Evolutionary conservation across 208 protist genomes (phyloP), one percentile per base, ranked within the genome.

Genomic region (Vickermania spadyakhi): DNA sequence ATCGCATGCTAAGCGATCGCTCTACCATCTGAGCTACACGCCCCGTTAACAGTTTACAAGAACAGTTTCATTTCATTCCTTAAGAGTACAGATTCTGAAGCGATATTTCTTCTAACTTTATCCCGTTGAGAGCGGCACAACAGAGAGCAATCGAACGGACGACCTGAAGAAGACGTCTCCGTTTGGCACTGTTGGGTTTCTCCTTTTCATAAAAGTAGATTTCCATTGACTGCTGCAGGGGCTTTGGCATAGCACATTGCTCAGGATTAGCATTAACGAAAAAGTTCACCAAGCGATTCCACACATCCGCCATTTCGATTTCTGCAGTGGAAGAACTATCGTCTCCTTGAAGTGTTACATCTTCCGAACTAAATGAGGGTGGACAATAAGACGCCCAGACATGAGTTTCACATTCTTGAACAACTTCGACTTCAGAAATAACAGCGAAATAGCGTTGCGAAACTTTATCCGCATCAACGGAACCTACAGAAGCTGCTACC

Each of bases 1-100:
- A 82, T 75, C 86, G 83, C 86, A 93, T 93, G 86, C 86, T 93
- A 93, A 93, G 86, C 86, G 86, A 74, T 81, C 82, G 86, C 86
- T 93, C 86, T 93, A 93, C 86, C 86, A 93, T 93, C 80, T 89
- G 81, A 89, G 81, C 86, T 93, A 93, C 86, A 93, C 85, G 79
- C 86, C 86, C 86, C 18, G n/a, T n/a, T n/a, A n/a, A n/a, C 36
- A 45, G 36, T 45, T 45, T 45, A 18, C 36, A n/a, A n/a, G n/a
- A n/a, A n/a, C n/a, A n/a, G 7, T 45, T 45, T 45, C 18, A 45
- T 45, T 45, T 45, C 36, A 45, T 45, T 45, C 36, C n/a, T n/a
- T n/a, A n/a, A n/a, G n/a, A n/a, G n/a, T n/a, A n/a, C n/a, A n/a
- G n/a, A n/a, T n/a, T n/a, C n/a, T n/a, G n/a, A n/a, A n/a, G n/a